Percentiles rank a stretch among this genome's conserved stretches.
Conservation (phyloP, 108 stramenopile species). For the Nitzschia inconspicua region DNA sequence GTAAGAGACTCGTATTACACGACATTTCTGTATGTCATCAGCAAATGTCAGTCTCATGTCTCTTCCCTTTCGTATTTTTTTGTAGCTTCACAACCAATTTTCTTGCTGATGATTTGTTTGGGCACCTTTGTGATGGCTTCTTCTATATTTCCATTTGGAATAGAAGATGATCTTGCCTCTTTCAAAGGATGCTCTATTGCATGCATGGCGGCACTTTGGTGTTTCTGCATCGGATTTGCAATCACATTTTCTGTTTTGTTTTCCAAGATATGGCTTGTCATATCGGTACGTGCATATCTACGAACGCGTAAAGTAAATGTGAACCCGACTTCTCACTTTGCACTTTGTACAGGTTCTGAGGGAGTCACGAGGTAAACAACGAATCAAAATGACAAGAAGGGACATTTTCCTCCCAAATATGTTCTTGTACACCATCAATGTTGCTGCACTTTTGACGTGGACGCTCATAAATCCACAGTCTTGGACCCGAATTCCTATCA, state of each 20-base stretch:
- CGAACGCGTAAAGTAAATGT: too few relatives aligned
- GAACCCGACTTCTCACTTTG: background rate
- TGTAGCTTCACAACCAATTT: slow-evolving; percentile 46
- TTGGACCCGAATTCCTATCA: slow-evolving; percentile 6
- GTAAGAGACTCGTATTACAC: background rate
- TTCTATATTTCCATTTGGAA: slow-evolving; percentile 33
- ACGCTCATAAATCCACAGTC: slow-evolving; percentile 17
- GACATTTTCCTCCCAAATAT: slow-evolving; percentile 33
- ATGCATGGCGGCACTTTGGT: slow-evolving; percentile 36
- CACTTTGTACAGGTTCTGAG: slow-evolving; percentile 12
- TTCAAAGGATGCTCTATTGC: background rate
- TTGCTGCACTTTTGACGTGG: slow-evolving; percentile 24
- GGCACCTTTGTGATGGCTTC: slow-evolving; percentile 59
- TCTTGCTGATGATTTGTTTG: slow-evolving; percentile 48
- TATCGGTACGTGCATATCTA: slow-evolving; percentile 32
- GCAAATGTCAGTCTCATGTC: background rate
- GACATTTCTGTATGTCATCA: background rate
- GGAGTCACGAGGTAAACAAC: slow-evolving; percentile 19
- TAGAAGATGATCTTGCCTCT: slow-evolving; percentile 33
- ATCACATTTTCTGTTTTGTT: slow-evolving; percentile 45
- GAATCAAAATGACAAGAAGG: slow-evolving; percentile 11
- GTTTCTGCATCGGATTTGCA: slow-evolving; percentile 47
- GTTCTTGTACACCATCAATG: slow-evolving; percentile 21
- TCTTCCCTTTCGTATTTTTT: background rate
- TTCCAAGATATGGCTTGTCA: slow-evolving; percentile 58